These are phyloP conservation scores for Aspergillus fischeri DNA, from an alignment of 2,329 filamentous ascomycete species.

Conservation along the genomic window DNA sequence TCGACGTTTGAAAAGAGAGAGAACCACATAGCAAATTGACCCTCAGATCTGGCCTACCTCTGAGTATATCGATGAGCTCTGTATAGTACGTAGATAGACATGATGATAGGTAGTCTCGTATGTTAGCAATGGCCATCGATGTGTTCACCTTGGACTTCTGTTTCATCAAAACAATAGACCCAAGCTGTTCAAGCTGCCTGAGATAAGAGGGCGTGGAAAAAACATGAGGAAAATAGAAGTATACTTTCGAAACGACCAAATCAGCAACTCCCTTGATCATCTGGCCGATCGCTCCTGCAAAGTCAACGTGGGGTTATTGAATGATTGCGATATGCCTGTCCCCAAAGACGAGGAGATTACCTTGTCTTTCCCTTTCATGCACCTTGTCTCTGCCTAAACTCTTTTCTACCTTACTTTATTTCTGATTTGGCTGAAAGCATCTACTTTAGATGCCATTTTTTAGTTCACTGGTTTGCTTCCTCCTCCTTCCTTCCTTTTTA, in stretches of 20 bases:
- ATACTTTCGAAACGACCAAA: neutral
- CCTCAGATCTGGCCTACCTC: neutral
- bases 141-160: neutral
- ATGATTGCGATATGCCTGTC: constrained; percentile 3
- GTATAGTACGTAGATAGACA: neutral
- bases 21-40: neutral
- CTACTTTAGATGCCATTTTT: neutral
- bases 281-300: constrained; percentile 12
- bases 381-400: neutral
- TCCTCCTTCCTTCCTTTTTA: neutral
- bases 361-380: neutral
- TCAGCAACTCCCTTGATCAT: neutral
- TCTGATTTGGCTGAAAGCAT: neutral
- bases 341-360: neutral
- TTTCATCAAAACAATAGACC: neutral
- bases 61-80: neutral
- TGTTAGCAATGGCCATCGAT: neutral
- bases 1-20: neutral
- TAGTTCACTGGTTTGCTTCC: neutral
- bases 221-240: neutral
- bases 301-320: constrained; percentile 7
- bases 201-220: neutral
- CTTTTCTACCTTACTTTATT: neutral
- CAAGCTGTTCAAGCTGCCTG: neutral
- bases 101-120: neutral